These are phyloP conservation scores for Abrus precatorius DNA, from an alignment of 306 rosid genomes.

Conservation along the genomic window DNA sequence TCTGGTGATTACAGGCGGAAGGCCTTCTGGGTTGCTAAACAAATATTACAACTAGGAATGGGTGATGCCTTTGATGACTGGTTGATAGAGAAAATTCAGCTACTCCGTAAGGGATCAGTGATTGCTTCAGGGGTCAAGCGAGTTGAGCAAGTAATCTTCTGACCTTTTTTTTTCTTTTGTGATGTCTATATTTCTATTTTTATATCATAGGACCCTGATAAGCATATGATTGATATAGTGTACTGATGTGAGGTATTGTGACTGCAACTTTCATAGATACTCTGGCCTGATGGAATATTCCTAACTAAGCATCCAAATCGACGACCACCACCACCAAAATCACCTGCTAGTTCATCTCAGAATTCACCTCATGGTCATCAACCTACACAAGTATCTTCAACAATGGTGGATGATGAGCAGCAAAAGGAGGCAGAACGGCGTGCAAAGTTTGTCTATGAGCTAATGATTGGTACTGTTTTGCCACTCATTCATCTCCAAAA, in stretches of 20 bases:
- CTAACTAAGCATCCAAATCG: constrained; percentile 92
- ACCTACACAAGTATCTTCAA: constrained; percentile 59
- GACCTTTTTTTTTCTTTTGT: constrained; percentile 27
- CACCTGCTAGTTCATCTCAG: constrained; percentile 55
- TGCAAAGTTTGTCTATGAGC: constrained; percentile 88
- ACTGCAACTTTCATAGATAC: constrained; percentile 64
- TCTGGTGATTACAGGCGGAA: constrained; percentile 69
- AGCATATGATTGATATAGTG: constrained; percentile 17
- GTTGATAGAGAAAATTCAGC: constrained; percentile 92
- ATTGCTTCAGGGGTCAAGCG: constrained; percentile 87
- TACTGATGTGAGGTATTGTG: constrained; percentile 51
- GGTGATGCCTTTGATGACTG: constrained; percentile 99
- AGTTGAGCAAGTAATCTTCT: constrained; percentile 77
- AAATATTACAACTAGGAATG: constrained; percentile 95
- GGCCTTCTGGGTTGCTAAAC: constrained; percentile 99
- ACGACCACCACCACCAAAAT: constrained; percentile 49
- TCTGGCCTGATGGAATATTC: constrained; percentile 99
- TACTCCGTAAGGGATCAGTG: constrained; percentile 87
- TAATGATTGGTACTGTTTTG: constrained; percentile 78
- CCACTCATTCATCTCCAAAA: constrained; percentile 26
- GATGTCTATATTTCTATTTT: constrained; percentile 29
- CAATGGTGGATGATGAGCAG: constrained; percentile 65
- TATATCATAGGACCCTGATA: constrained; percentile 41
- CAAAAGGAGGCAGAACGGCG: constrained; percentile 78
- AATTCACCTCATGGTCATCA: constrained; percentile 58